Conservation (phyloP, 768 basidiomycete species). For the Lentinula edodes region DNA sequence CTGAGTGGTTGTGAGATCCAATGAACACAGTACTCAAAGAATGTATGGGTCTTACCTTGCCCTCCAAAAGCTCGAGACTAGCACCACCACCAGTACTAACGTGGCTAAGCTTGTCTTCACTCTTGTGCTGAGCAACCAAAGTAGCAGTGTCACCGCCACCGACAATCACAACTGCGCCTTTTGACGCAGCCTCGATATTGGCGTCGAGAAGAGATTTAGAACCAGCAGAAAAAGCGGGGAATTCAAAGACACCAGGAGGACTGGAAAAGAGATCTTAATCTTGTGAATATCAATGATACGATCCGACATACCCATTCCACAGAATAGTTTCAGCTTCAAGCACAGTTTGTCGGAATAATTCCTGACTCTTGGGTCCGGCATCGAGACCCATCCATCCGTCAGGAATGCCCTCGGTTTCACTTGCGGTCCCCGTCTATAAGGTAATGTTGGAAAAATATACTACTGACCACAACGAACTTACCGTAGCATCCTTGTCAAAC, state of each 20-base stretch:
- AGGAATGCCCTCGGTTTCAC: constrained; percentile 84
- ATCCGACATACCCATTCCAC: constrained; percentile 76
- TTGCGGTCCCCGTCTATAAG: constrained; percentile 61
- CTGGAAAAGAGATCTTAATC: constrained; percentile 33
- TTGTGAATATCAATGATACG: not conserved
- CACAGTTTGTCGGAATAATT: constrained; percentile 77
- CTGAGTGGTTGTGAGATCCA: constrained; percentile 30
- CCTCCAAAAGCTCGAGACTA: constrained; percentile 92
- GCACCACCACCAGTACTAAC: constrained; percentile 96
- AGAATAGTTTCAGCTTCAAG: constrained; percentile 90
- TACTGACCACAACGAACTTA: constrained; percentile 23
- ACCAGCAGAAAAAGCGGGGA: constrained; percentile 83
- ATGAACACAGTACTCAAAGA: not conserved
- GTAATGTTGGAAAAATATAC: not conserved
- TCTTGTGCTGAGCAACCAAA: constrained; percentile 77
- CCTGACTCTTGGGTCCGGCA: constrained; percentile 76
- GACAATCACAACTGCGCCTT: constrained; percentile 89
- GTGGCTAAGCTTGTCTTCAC: constrained; percentile 89
- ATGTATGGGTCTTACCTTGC: constrained; percentile 59
- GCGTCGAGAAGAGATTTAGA: constrained; percentile 83
- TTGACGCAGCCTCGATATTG: constrained; percentile 77
- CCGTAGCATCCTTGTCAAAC: constrained; percentile 88
- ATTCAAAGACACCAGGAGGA: constrained; percentile 97
- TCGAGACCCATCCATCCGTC: constrained; percentile 96
- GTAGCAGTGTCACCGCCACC: constrained; percentile 98